Evolutionary conservation across 2,329 filamentous ascomycete species (phyloP).

Genomic region (Sporothrix globosa): DNA sequence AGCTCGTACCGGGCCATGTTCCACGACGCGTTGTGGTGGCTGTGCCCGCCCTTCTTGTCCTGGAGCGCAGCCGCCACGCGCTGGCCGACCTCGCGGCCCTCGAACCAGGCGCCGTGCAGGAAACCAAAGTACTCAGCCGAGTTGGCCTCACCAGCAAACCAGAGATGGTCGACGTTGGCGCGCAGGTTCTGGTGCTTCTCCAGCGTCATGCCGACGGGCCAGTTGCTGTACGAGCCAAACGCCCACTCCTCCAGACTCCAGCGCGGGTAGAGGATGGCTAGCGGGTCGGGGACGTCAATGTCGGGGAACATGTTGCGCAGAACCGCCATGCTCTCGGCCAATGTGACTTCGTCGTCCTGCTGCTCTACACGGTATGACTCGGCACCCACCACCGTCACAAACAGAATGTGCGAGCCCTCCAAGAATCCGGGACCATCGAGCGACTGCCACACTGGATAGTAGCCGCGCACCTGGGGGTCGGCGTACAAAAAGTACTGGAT

Average conservation of each 20-base stretch:
- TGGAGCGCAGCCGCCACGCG: neutral
- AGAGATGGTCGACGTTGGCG: conserved; percentile 25
- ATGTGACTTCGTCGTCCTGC: conserved; percentile 18
- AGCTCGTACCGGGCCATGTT: conserved; percentile 19
- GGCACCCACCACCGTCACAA: conserved; percentile 12
- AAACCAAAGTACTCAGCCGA: conserved; percentile 30
- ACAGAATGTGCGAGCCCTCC: conserved; percentile 25
- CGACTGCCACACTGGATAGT: conserved; percentile 26
- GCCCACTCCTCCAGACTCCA: conserved; percentile 26
- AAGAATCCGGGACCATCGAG: conserved; percentile 21
- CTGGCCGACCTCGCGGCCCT: conserved; percentile 13
- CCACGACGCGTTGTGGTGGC: neutral
- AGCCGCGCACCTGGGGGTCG: conserved; percentile 19
- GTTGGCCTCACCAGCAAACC: conserved; percentile 30
- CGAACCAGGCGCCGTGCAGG: conserved; percentile 27
- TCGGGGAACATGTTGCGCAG: conserved; percentile 28
- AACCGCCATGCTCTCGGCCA: conserved; percentile 17
- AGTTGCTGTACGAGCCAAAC: conserved; percentile 28
- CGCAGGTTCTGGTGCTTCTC: conserved; percentile 29
- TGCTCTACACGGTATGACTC: conserved; percentile 27
- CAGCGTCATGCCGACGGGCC: conserved; percentile 27
- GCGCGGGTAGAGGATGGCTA: conserved; percentile 16
- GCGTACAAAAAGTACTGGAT: conserved; percentile 26
- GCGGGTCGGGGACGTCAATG: conserved; percentile 14
- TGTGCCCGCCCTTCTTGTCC: neutral